Evolutionary conservation across 805 yeast species (phyloP), one percentile per base, ranked within the genome.

Genomic region (Torulaspora microellipsoides): DNA sequence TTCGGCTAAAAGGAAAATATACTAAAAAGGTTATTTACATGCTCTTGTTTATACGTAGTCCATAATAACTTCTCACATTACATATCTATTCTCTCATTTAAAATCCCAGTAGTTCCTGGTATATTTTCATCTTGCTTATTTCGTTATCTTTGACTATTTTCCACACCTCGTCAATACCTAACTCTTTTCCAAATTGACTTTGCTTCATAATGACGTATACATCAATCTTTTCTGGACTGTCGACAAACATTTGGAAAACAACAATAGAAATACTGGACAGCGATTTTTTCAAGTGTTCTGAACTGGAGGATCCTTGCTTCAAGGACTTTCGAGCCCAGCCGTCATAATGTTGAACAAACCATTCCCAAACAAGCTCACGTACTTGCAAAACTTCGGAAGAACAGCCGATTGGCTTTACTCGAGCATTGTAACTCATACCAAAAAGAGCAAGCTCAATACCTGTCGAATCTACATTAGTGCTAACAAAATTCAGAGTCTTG

Each of bases 361-460:
- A 83, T 3, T 69, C 62, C 78, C 81, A 80, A 8, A 80, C 51
- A 34, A 59, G 50, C 7, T 65, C 55, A 48, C 64, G 66, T 35
- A 52, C 56, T 31, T 36, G 37, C 25, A 20, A 20, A 8, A 34
- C 13, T n/a, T 25, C 27, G 12, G 17, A 20, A 3, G 28, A 9
- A 27, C 9, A 15, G 13, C 39, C 42, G 3, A 31, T 30, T 28
- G 36, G 34, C 8, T 34, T 35, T 36, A 13, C 27, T 27, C 42
- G 54, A 58, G 58, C 57, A 42, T 64, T 59, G 58, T 65, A 69
- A 56, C 64, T 69, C 50, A 73, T 62, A 40, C 88, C 88, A 30
- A 80, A 56, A n/a, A 83, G 60, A 0, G 77, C 79, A 40, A 76
- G 53, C 52, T 81, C 88, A 34, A 81, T 72, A 54, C 76, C 58